Evolutionary conservation across 768 basidiomycete genomes (phyloP).

Genomic region (Daedaleopsis sinensis): DNA sequence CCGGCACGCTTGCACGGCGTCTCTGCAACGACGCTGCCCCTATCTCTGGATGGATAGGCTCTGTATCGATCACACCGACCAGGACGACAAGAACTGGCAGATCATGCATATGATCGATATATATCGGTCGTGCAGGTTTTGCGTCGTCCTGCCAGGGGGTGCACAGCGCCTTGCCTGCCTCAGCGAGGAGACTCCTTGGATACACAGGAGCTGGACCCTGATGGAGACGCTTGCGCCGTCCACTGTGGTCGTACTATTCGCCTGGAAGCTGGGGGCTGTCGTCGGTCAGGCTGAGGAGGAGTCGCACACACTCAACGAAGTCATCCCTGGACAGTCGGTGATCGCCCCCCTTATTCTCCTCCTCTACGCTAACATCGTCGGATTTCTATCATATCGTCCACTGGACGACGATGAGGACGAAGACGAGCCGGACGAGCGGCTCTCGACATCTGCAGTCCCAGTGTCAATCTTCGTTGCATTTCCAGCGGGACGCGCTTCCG

Average conservation of each 20-base stretch:
- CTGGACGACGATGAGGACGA: background rate
- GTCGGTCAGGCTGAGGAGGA: background rate
- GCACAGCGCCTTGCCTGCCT: slow-evolving; percentile 11
- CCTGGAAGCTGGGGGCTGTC: background rate
- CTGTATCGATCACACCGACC: slow-evolving; percentile 10
- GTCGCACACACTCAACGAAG: slow-evolving; percentile 1
- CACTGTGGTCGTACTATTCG: background rate
- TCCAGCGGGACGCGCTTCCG: too few species aligned
- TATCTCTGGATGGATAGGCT: slow-evolving; percentile 16
- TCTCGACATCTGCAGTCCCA: background rate
- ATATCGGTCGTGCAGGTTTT: slow-evolving; percentile 10
- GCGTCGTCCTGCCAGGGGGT: slow-evolving; percentile 14
- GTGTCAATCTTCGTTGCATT: background rate
- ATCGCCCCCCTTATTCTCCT: slow-evolving; percentile 3
- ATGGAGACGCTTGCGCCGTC: slow-evolving; percentile 14
- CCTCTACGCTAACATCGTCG: background rate
- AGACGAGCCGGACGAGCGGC: too few species aligned
- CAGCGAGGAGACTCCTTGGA: slow-evolving; percentile 16
- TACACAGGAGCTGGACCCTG: slow-evolving; percentile 19
- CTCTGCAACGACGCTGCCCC: background rate
- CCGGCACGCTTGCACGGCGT: slow-evolving; percentile 5
- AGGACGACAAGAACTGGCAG: slow-evolving; percentile 15
- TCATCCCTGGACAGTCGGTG: slow-evolving; percentile 6
- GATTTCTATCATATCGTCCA: background rate
- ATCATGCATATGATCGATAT: slow-evolving; percentile 10